phyloP scores from a whole-genome alignment of 345 rosid genomes.

The Hibiscus trionum region DNA sequence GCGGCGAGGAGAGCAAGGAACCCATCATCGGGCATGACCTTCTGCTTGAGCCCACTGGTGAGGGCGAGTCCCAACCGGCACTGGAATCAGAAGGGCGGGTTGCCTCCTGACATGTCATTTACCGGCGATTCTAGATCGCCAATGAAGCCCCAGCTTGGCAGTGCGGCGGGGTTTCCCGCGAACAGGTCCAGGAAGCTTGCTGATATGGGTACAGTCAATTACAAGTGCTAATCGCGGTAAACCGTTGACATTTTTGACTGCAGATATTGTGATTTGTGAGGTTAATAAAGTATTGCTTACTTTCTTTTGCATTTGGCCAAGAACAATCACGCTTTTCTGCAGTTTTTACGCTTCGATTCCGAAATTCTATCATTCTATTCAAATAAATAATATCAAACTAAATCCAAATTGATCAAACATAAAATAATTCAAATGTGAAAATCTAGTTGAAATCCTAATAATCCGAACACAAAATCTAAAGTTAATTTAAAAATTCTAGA shows the following conservation, averaged over 20 bases:
- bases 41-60: not conserved
- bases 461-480: no score
- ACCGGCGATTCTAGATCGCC: not conserved
- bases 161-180: not conserved
- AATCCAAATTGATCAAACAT: no score
- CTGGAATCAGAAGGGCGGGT: not conserved
- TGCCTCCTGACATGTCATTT: not conserved
- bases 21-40: not conserved
- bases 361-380: no score
- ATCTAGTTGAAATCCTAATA: no score
- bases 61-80: conserved; percentile 1
- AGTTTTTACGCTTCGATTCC: no score
- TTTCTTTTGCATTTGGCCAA: not conserved
- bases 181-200: conserved; percentile 4
- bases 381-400: no score
- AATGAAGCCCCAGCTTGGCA: not conserved
- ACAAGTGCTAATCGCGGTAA: not conserved
- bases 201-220: not conserved
- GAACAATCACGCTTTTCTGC: not conserved
- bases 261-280: not conserved
- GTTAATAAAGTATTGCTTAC: not conserved
- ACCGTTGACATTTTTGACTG: not conserved
- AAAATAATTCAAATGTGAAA: no score
- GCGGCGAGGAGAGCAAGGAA: not conserved
- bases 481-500: no score